Conservation (phyloP, 1,284 basidiomycete species). For the Cutaneotrichosporon spelunceum region DNA sequence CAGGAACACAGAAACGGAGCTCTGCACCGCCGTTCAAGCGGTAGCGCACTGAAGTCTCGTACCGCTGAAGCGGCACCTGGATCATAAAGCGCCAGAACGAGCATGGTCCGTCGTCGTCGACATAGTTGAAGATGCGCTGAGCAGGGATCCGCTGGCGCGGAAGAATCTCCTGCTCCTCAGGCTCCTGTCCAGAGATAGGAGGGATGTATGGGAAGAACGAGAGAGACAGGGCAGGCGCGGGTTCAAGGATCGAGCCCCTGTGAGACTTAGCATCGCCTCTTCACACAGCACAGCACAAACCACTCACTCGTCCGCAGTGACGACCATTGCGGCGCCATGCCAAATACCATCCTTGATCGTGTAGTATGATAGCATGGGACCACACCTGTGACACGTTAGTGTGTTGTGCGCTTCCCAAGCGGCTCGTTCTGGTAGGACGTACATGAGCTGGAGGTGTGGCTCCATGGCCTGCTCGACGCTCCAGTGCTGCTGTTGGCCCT, state of each 20-base stretch:
- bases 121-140: conserved; percentile 77
- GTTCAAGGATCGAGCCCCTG: conserved; percentile 67
- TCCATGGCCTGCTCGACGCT: conserved; percentile 40
- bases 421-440: conserved; percentile 18
- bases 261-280: conserved; percentile 9
- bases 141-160: conserved; percentile 55
- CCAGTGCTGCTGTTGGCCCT: conserved; percentile 28
- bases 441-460: conserved; percentile 54
- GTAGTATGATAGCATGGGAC: conserved; percentile 87
- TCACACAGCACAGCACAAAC: not conserved
- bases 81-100: conserved; percentile 96
- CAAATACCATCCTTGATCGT: conserved; percentile 74
- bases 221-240: conserved; percentile 70
- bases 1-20: conserved; percentile 80
- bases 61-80: conserved; percentile 67
- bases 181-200: not conserved
- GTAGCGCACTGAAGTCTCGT: conserved; percentile 78
- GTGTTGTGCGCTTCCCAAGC: not conserved
- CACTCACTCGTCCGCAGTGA: conserved; percentile 55
- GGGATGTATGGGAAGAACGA: conserved; percentile 45
- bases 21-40: conserved; percentile 71
- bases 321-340: conserved; percentile 80
- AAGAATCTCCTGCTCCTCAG: conserved; percentile 13
- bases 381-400: conserved; percentile 50
- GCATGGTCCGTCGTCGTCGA: conserved; percentile 64